Evolutionary conservation across 805 yeast genomes (phyloP).

Genomic region (Ogataea dorogensis): DNA sequence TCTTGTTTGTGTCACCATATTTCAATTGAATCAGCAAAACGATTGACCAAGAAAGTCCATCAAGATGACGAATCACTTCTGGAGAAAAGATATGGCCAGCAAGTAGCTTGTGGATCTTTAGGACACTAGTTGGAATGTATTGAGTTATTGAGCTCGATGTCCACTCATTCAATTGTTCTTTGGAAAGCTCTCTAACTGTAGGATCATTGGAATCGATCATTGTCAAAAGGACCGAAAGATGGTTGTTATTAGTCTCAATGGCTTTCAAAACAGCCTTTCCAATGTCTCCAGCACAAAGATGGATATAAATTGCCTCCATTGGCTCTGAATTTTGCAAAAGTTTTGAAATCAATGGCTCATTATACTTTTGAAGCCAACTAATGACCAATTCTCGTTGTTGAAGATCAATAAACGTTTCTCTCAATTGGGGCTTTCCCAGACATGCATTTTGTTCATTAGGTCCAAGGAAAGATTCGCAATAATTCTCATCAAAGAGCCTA

Average conservation of each 20-base stretch:
- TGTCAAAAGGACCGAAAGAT: slow-evolving; percentile 68
- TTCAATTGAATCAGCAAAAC: slow-evolving; percentile 57
- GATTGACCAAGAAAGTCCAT: slow-evolving; percentile 64
- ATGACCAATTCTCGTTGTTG: slow-evolving; percentile 47
- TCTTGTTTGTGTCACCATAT: slow-evolving; percentile 52
- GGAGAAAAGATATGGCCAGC: slow-evolving; percentile 46
- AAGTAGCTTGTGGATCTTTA: slow-evolving; percentile 63
- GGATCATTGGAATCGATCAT: slow-evolving; percentile 69
- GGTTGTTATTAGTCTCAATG: slow-evolving; percentile 57
- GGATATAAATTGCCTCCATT: slow-evolving; percentile 50
- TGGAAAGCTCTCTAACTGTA: slow-evolving; percentile 53
- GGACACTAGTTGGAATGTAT: slow-evolving; percentile 51
- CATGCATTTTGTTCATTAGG: slow-evolving; percentile 8
- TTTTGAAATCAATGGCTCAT: slow-evolving; percentile 36
- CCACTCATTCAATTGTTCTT: slow-evolving; percentile 69
- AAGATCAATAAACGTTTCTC: slow-evolving; percentile 19
- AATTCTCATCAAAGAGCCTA: slow-evolving; percentile 53
- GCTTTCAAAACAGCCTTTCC: slow-evolving; percentile 63
- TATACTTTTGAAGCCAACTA: slow-evolving; percentile 55
- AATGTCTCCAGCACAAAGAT: slow-evolving; percentile 54
- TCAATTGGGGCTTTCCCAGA: slow-evolving; percentile 9
- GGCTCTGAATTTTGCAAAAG: slow-evolving; percentile 36
- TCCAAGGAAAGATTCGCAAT: slow-evolving; percentile 17
- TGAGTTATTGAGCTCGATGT: slow-evolving; percentile 37
- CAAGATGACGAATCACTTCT: slow-evolving; percentile 34